These are phyloP conservation scores for Afroboletus lepidellus DNA, from an alignment of 1,284 basidiomycete species.

Conservation along the genomic window DNA sequence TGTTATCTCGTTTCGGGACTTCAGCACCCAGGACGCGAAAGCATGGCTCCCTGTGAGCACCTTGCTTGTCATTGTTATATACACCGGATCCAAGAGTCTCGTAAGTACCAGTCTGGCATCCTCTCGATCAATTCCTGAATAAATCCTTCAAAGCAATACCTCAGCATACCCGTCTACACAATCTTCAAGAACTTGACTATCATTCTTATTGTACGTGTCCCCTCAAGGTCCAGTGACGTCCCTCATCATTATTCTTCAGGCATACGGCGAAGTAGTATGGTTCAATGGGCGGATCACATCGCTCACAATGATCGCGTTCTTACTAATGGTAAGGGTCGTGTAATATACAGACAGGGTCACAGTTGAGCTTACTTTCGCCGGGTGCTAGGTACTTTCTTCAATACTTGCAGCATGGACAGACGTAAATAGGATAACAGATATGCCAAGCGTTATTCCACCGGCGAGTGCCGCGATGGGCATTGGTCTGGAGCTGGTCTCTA, in stretches of 20 bases:
- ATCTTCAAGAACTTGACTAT: conserved; percentile 99
- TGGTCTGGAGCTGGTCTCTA: conserved; percentile 46
- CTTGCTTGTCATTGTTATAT: conserved; percentile 92
- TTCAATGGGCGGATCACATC: conserved; percentile 89
- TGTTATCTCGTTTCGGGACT: conserved; percentile 87
- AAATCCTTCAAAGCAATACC: conserved; percentile 67
- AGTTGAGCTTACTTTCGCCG: not conserved
- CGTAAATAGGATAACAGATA: conserved; percentile 55
- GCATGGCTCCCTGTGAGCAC: conserved; percentile 95
- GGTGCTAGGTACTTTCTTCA: conserved; percentile 81
- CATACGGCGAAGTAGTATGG: conserved; percentile 98
- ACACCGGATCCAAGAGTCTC: conserved; percentile 96
- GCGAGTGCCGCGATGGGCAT: conserved; percentile 41
- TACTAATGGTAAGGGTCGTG: conserved; percentile 75
- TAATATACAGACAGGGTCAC: conserved; percentile 2
- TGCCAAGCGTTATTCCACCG: conserved; percentile 39
- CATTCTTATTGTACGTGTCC: conserved; percentile 81
- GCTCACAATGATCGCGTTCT: conserved; percentile 86
- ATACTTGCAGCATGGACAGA: conserved; percentile 96
- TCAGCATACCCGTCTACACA: conserved; percentile 92
- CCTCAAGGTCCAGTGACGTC: not conserved
- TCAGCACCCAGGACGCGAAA: conserved; percentile 84
- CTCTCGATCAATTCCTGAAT: conserved; percentile 1
- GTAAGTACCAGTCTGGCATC: conserved; percentile 48
- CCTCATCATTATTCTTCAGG: conserved; percentile 43